Conservation (phyloP, 2,329 filamentous ascomycete species). For the Colletotrichum zoysiae region DNA sequence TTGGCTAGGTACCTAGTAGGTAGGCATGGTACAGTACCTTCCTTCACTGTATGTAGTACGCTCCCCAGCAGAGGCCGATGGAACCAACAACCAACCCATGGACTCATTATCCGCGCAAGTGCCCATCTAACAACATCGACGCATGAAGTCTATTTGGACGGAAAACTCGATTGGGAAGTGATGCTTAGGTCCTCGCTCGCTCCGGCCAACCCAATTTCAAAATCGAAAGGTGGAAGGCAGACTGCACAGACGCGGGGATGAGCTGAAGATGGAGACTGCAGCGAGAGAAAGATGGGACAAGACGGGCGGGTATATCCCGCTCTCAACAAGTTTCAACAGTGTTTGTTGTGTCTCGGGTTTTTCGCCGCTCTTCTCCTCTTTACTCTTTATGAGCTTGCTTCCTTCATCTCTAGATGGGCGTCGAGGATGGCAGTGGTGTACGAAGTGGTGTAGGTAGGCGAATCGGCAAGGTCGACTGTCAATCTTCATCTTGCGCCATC, state of each 20-base stretch:
- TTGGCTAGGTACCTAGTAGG: no score
- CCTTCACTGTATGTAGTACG: no score
- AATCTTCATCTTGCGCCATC: conserved; percentile 33
- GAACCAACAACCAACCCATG: background rate
- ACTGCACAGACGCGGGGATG: background rate
- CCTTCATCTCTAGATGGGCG: background rate
- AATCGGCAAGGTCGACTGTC: background rate
- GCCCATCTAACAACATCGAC: background rate
- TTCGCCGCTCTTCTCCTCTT: background rate
- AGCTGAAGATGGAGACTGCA: conserved; percentile 12
- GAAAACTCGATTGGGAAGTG: conserved; percentile 9
- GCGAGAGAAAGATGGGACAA: background rate
- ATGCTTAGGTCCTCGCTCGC: conserved; percentile 7
- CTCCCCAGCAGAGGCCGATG: background rate
- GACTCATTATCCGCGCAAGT: background rate
- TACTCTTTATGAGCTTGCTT: background rate
- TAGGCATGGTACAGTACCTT: background rate
- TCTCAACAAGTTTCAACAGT: conserved; percentile 40
- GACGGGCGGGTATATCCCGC: conserved; percentile 17
- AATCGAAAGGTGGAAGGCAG: background rate
- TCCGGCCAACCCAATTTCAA: background rate
- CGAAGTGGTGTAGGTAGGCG: no score
- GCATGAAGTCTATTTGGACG: conserved; percentile 18
- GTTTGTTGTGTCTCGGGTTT: conserved; percentile 18
- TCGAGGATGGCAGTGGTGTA: background rate